phyloP scores from a whole-genome alignment of 768 basidiomycete genomes.

The Neoboletus magnificus region DNA sequence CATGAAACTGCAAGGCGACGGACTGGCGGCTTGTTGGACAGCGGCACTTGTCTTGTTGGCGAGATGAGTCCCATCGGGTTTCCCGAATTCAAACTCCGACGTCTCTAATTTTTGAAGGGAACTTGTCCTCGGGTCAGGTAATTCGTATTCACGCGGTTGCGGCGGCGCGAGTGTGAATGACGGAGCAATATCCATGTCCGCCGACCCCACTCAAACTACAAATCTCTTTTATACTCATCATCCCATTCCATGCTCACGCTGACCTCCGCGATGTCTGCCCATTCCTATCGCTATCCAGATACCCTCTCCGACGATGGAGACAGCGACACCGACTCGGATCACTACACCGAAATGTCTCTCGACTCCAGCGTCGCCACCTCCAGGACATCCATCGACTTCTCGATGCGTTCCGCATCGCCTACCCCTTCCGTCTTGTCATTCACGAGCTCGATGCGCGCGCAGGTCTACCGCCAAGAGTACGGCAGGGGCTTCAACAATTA shows the following conservation, averaged over 20 bases:
- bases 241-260: slow-evolving; percentile 8
- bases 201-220: slow-evolving; percentile 23
- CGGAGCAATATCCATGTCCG: slow-evolving; percentile 35
- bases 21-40: neutral
- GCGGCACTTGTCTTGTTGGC: neutral
- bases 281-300: neutral
- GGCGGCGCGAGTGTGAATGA: slow-evolving; percentile 19
- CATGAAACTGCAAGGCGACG: neutral
- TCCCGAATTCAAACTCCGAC: neutral
- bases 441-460: slow-evolving; percentile 57
- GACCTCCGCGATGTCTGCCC: slow-evolving; percentile 15
- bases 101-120: neutral
- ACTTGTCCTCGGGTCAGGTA: slow-evolving; percentile 23
- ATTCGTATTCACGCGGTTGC: slow-evolving; percentile 27
- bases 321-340: slow-evolving; percentile 44
- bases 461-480: slow-evolving; percentile 61
- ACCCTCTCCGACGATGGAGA: slow-evolving; percentile 40
- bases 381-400: slow-evolving; percentile 54
- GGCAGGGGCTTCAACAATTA: slow-evolving; percentile 73
- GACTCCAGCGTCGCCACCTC: slow-evolving; percentile 44
- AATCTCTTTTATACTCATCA: slow-evolving; percentile 23
- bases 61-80: neutral
- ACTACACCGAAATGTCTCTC: slow-evolving; percentile 42
- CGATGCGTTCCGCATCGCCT: slow-evolving; percentile 65
- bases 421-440: slow-evolving; percentile 66